These are phyloP conservation scores for Microdochium nivale DNA, from an alignment of 2,329 filamentous ascomycete species.

Conservation along the genomic window DNA sequence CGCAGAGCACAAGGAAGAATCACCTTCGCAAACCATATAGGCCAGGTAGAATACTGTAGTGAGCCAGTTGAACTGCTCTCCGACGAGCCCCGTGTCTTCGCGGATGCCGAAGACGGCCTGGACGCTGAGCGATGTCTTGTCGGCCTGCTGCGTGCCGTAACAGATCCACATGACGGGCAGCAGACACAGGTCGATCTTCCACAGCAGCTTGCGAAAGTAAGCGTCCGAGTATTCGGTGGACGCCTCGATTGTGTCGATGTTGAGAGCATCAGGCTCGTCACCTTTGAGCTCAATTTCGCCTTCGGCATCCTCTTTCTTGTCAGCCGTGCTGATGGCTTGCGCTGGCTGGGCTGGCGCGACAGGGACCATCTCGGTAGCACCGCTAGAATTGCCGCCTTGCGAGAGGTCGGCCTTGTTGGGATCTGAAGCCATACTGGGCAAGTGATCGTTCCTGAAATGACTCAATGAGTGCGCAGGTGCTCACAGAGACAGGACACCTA, in stretches of 20 bases:
- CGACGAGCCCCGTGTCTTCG: constrained; percentile 17
- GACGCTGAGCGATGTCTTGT: constrained; percentile 19
- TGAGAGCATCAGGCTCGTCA: constrained; percentile 12
- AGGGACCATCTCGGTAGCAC: no score
- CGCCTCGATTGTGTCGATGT: constrained; percentile 6
- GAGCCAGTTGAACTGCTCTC: constrained; percentile 21
- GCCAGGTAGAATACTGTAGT: constrained; percentile 20
- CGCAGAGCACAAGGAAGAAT: neutral
- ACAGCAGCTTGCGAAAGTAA: constrained; percentile 16
- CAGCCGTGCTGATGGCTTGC: neutral
- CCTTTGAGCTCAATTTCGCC: constrained; percentile 1
- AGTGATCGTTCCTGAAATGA: no score
- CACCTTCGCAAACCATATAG: constrained; percentile 16
- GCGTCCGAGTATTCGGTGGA: constrained; percentile 8
- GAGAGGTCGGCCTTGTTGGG: no score
- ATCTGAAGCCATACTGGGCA: no score
- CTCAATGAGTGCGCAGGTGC: no score
- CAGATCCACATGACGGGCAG: constrained; percentile 21
- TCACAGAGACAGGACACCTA: no score
- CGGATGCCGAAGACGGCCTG: constrained; percentile 20
- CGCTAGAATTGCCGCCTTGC: no score
- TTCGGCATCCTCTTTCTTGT: neutral
- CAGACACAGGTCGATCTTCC: constrained; percentile 20
- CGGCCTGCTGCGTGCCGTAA: constrained; percentile 17
- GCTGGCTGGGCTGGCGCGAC: no score